These are phyloP conservation scores for Entelexis paramagnoliae DNA, from an alignment of 1,139 yeast species.

Conservation along the genomic window DNA sequence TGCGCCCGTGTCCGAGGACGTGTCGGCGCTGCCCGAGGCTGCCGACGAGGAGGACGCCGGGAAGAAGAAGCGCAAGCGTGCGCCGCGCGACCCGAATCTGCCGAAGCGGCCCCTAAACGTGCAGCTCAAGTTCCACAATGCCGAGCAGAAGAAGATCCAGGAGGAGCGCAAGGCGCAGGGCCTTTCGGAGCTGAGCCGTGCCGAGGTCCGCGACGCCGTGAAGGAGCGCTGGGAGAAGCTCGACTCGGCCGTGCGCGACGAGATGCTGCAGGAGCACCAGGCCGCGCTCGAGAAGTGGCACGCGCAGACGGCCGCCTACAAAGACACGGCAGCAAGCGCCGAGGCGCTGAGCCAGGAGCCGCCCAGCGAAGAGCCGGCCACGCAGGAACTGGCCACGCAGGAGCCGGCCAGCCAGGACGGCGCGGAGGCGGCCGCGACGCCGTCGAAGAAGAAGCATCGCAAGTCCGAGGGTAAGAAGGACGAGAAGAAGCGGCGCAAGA, in stretches of 20 bases:
- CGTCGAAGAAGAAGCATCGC: constrained; percentile 15
- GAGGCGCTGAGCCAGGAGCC: constrained; percentile 4
- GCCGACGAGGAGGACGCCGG: constrained; percentile 1
- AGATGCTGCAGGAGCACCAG: constrained; percentile 8
- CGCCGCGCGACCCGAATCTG: constrained; percentile 71
- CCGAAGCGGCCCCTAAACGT: constrained; percentile 97
- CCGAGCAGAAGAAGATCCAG: constrained; percentile 37
- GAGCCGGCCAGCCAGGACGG: constrained; percentile 6
- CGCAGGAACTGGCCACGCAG: no score
- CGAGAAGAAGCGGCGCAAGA: constrained; percentile 7
- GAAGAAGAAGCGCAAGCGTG: constrained; percentile 10
- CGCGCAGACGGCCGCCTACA: constrained; percentile 13
- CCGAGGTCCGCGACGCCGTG: constrained; percentile 18
- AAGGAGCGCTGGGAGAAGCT: constrained; percentile 20
- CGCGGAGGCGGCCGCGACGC: background rate
- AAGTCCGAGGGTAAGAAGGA: constrained; percentile 12
- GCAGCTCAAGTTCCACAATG: constrained; percentile 96
- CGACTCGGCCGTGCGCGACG: constrained; percentile 10
- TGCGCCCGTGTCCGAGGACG: no score
- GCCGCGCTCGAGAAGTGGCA: constrained; percentile 16
- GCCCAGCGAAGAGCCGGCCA: background rate
- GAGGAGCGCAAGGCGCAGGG: constrained; percentile 19
- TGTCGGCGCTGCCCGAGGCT: background rate
- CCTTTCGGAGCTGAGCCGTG: constrained; percentile 14
- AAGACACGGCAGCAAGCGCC: constrained; percentile 6